These are phyloP conservation scores for Glomus cerebriforme DNA, from an alignment of 192 early-diverging fungal genomes.

Conservation along the genomic window DNA sequence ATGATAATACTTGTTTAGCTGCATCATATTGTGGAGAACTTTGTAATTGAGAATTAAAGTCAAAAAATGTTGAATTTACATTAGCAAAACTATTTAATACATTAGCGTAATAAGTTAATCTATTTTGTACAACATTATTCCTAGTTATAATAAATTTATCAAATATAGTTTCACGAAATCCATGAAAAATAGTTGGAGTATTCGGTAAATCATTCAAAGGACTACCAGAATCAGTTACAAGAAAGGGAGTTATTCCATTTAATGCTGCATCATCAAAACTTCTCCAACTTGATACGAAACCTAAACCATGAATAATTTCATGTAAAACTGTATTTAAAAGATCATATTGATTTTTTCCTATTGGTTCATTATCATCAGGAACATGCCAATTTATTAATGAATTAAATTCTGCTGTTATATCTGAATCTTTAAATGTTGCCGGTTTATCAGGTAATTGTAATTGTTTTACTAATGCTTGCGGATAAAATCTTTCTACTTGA, in stretches of 20 bases:
- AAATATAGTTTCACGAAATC: not conserved
- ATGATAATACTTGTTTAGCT: not conserved
- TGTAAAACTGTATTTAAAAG: not conserved
- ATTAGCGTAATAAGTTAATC: not conserved
- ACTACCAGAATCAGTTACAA: not conserved
- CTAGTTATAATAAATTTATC: not conserved
- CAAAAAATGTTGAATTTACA: not conserved
- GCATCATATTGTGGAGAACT: not conserved
- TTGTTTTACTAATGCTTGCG: conserved; percentile 46
- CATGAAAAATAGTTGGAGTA: not conserved
- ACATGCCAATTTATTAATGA: not conserved
- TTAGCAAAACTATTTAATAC: not conserved
- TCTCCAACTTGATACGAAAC: not conserved
- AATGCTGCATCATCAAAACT: not conserved
- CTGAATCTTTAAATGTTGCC: not conserved
- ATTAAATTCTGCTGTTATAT: not conserved
- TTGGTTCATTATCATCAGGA: not conserved
- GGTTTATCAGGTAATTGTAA: not conserved
- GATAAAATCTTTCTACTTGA: conserved; percentile 40
- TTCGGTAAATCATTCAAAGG: not conserved
- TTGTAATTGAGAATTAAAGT: not conserved
- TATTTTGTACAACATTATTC: not conserved
- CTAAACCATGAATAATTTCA: not conserved
- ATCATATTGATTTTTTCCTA: not conserved
- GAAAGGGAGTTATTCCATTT: not conserved